phyloP scores from a whole-genome alignment of 2,329 filamentous ascomycete genomes.

The Monilinia laxa region DNA sequence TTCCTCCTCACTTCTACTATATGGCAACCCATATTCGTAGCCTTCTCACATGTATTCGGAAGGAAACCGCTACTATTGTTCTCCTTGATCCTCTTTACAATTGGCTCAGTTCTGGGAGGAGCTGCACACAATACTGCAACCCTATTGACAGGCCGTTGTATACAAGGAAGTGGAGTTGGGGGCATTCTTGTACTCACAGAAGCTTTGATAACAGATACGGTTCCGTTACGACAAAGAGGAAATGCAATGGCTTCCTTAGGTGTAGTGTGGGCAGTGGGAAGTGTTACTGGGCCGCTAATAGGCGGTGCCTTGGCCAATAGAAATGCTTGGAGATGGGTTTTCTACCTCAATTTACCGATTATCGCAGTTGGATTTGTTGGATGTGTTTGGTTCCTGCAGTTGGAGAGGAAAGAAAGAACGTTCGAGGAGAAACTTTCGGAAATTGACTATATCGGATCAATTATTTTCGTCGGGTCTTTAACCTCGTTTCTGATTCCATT shows the following conservation, averaged over 20 bases:
- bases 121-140: constrained; percentile 33
- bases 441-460: constrained; percentile 62
- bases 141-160: constrained; percentile 40
- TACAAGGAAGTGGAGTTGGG: constrained; percentile 53
- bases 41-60: constrained; percentile 33
- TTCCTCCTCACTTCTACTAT: constrained; percentile 65
- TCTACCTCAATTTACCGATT: constrained; percentile 35
- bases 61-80: constrained; percentile 29
- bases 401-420: constrained; percentile 26
- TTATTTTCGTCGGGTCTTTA: constrained; percentile 58
- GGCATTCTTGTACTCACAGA: constrained; percentile 49
- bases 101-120: constrained; percentile 38
- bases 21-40: constrained; percentile 48
- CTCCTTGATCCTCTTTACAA: constrained; percentile 29
- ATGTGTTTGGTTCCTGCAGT: constrained; percentile 30
- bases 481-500: constrained; percentile 60
- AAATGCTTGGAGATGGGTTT: constrained; percentile 37
- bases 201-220: constrained; percentile 48
- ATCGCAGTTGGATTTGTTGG: constrained; percentile 27
- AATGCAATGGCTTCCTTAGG: constrained; percentile 40
- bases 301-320: constrained; percentile 45
- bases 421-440: constrained; percentile 40
- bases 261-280: constrained; percentile 35
- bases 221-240: constrained; percentile 44
- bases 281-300: constrained; percentile 40